Evolutionary conservation across 2,329 filamentous ascomycete species (phyloP).

Genomic region (Didymella lethalis): DNA sequence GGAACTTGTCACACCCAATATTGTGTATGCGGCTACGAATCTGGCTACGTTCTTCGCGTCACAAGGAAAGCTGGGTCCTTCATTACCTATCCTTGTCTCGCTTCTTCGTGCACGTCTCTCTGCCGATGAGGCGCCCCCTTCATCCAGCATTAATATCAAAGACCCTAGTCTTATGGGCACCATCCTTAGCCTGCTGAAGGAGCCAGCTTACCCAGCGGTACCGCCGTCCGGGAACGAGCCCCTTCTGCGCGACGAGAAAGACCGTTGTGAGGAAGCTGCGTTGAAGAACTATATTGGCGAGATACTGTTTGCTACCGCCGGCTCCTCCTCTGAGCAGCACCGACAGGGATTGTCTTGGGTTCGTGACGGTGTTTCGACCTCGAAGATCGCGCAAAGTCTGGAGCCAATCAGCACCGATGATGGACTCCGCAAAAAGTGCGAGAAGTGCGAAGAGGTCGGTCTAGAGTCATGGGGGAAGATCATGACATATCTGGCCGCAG

Average conservation of each 20-base stretch:
- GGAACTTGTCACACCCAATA: slow-evolving; percentile 70
- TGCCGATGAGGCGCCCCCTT: slow-evolving; percentile 57
- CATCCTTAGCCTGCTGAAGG: slow-evolving; percentile 52
- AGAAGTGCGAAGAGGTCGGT: slow-evolving; percentile 77
- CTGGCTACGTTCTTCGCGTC: slow-evolving; percentile 80
- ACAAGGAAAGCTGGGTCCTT: slow-evolving; percentile 69
- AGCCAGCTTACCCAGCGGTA: slow-evolving; percentile 71
- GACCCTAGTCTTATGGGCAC: slow-evolving; percentile 40
- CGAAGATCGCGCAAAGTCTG: slow-evolving; percentile 69
- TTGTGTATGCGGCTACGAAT: slow-evolving; percentile 77
- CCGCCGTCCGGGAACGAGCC: slow-evolving; percentile 74
- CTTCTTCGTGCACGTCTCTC: slow-evolving; percentile 77
- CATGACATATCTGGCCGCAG: slow-evolving; percentile 69
- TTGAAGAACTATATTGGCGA: slow-evolving; percentile 92
- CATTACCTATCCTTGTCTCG: slow-evolving; percentile 86
- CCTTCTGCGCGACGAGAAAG: slow-evolving; percentile 68
- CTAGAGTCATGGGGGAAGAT: slow-evolving; percentile 85
- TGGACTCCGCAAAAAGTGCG: slow-evolving; percentile 68
- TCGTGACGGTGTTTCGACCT: slow-evolving; percentile 76
- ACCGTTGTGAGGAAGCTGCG: slow-evolving; percentile 83
- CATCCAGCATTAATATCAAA: slow-evolving; percentile 28
- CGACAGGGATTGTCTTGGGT: slow-evolving; percentile 86
- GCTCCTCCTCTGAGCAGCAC: slow-evolving; percentile 45
- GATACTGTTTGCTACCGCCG: slow-evolving; percentile 79
- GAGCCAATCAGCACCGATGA: slow-evolving; percentile 51